A percentile compares a stretch with the other conserved stretches of the same genome.
Conservation (phyloP, 345 rosid species). For the Lagerstroemia speciosa region DNA sequence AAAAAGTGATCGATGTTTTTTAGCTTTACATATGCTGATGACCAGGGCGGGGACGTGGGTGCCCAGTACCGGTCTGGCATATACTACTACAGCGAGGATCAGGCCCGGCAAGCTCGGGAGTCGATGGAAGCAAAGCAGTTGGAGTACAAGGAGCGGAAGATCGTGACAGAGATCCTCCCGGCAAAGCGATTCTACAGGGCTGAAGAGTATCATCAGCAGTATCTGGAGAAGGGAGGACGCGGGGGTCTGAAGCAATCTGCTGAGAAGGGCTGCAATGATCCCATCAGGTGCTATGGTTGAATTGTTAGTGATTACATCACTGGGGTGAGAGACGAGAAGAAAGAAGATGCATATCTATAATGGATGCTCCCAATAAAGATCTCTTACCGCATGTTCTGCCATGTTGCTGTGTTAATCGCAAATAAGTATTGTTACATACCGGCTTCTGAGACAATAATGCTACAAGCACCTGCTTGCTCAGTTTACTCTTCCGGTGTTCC, state of each 20-base stretch:
- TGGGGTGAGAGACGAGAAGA: background rate
- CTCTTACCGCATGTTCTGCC: no score
- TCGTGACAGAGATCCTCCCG: conserved; percentile 67
- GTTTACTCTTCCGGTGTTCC: no score
- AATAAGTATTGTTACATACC: no score
- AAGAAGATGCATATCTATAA: background rate
- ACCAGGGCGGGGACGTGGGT: conserved; percentile 73
- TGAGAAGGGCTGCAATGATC: conserved; percentile 63
- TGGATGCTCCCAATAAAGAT: background rate
- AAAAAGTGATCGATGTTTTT: background rate
- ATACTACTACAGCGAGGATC: conserved; percentile 52
- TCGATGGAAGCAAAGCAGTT: conserved; percentile 51
- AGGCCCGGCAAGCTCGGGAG: conserved; percentile 44
- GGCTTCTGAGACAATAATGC: no score
- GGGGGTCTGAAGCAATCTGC: conserved; percentile 48
- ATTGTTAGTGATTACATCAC: background rate
- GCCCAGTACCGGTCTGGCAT: conserved; percentile 83
- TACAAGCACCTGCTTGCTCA: no score
- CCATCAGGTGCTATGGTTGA: conserved; percentile 76
- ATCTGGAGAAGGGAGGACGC: conserved; percentile 70
- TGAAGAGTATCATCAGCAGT: conserved; percentile 71
- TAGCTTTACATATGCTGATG: background rate
- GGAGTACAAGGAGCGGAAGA: conserved; percentile 38
- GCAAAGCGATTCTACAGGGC: conserved; percentile 76
- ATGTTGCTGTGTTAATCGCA: no score